phyloP scores from a whole-genome alignment of 495 filamentous ascomycete genomes.

The Tuber melanosporum region DNA sequence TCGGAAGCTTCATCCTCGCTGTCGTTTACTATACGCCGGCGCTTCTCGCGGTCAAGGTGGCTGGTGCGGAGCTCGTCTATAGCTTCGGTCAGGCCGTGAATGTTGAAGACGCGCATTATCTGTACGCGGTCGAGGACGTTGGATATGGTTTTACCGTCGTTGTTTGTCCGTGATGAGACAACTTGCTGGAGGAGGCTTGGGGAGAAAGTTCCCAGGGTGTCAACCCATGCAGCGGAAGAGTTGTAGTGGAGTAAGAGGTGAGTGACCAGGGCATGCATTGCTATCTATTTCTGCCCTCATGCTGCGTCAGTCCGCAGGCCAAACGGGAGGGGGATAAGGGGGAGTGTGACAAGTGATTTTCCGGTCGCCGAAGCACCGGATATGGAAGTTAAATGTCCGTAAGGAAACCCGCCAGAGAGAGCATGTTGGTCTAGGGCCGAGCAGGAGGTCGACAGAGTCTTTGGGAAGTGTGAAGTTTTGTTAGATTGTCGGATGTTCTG shows the following conservation, averaged over 20 bases:
- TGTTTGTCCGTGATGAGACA: slow-evolving; percentile 16
- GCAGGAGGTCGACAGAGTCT: slow-evolving; percentile 20
- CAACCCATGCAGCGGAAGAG: slow-evolving; percentile 35
- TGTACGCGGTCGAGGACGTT: slow-evolving; percentile 38
- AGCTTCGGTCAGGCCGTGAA: slow-evolving; percentile 37
- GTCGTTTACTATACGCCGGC: not conserved
- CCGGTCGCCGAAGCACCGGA: slow-evolving; percentile 11
- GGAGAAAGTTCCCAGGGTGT: slow-evolving; percentile 35
- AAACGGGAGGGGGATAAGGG: not conserved
- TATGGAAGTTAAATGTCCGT: slow-evolving; percentile 26
- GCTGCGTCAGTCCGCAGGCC: not conserved
- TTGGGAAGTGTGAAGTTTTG: not conserved
- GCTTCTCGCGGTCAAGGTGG: slow-evolving; percentile 4
- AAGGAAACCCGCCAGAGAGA: slow-evolving; percentile 22
- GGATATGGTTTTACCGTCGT: not conserved
- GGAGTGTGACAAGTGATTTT: slow-evolving; percentile 18
- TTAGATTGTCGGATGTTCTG: not conserved
- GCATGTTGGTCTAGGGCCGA: slow-evolving; percentile 18
- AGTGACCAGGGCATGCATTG: slow-evolving; percentile 37
- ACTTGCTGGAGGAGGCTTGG: slow-evolving; percentile 22
- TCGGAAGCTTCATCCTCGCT: not conserved
- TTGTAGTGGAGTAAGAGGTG: slow-evolving; percentile 31
- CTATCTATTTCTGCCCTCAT: slow-evolving; percentile 23
- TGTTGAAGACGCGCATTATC: slow-evolving; percentile 40
- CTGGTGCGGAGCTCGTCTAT: slow-evolving; percentile 33